Conservation (phyloP, 441 rosid genomes). For the Gossypium laxum region DNA sequence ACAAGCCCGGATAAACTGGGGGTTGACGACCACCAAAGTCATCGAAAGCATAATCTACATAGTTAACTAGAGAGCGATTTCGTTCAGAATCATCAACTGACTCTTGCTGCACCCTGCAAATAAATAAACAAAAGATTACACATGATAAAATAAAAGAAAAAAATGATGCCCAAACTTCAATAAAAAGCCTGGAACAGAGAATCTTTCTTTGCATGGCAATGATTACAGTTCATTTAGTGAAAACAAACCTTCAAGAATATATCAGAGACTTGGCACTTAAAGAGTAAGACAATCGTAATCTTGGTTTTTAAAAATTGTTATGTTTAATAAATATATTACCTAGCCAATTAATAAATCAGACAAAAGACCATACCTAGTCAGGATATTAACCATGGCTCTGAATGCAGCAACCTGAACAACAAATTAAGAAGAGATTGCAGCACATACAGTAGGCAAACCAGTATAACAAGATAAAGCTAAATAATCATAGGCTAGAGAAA, state of each 20-base stretch:
- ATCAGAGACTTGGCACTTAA: background rate
- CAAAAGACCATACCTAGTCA: slow-evolving; percentile 59
- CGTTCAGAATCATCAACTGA: slow-evolving; percentile 95
- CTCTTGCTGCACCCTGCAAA: slow-evolving; percentile 91
- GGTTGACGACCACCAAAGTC: slow-evolving; percentile 98
- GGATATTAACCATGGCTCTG: slow-evolving; percentile 97
- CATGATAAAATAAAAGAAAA: background rate
- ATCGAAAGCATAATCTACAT: slow-evolving; percentile 92
- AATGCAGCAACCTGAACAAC: slow-evolving; percentile 92
- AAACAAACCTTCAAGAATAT: background rate
- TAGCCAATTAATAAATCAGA: background rate
- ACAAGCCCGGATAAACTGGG: slow-evolving; percentile 96
- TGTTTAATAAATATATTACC: slow-evolving; percentile 8
- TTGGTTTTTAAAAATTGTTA: slow-evolving; percentile 2
- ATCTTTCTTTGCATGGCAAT: background rate
- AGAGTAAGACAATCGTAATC: background rate
- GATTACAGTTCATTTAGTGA: background rate
- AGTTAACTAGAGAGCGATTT: slow-evolving; percentile 86
- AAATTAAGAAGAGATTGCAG: slow-evolving; percentile 12
- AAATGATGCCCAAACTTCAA: slow-evolving; percentile 17
- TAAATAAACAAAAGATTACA: slow-evolving; percentile 3
- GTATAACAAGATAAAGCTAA: slow-evolving; percentile 4
- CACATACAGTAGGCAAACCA: slow-evolving; percentile 10
- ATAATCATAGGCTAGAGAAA: slow-evolving; percentile 9
- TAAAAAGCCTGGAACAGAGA: background rate